Evolutionary conservation across 805 yeast species (phyloP), one percentile per base, ranked within the genome.

Genomic region (Candida saitoana): DNA sequence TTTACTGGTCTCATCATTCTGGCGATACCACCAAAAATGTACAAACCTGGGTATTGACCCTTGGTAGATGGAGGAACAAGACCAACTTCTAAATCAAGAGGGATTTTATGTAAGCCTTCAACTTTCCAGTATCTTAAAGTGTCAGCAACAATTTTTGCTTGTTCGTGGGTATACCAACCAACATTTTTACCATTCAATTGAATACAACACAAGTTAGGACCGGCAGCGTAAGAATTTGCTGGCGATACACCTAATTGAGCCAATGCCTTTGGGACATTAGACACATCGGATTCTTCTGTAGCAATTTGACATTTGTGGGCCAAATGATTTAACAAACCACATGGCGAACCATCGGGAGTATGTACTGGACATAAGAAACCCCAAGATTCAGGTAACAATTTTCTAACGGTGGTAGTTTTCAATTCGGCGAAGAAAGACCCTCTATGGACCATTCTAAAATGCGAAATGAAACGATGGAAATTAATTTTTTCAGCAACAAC

Each of bases 341-440:
- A 93, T 16, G 99, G 99, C 39, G 98, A 86, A 55, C 99, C 99
- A 84, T 93, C 99, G 4, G 99, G 99, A 11, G 99, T 93, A 65
- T 93, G 99, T 18, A 93, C 99, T 9, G 99, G 99, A 69, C 99
- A 93, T 54, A 93, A 69, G 77, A 93, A 93, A 3, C 99, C 99
- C 99, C 99, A 93, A 1, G 96, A 87, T 65, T 93, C 99, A 1
- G 99, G 99, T 44, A 93, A 76, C 55, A 93, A 73, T 64, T 93
- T 93, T 73, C 99, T 82, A 38, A 93, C 99, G 1, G 98, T 85
- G 18, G 99, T 93, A 33, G 99, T 93, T 63, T 93, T 93, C 69
- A 93, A 77, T 65, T 91, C 96, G 35, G 99, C 97, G 63, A 93
- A 93, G 82, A 93, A 93, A 50, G 98, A 88, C 67, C 99, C 99